Percentiles rank a stretch among this genome's conserved stretches.
These are phyloP conservation scores for Lichtheimia corymbifera DNA, from an alignment of 371 early-diverging fungal species.

Conservation along the genomic window DNA sequence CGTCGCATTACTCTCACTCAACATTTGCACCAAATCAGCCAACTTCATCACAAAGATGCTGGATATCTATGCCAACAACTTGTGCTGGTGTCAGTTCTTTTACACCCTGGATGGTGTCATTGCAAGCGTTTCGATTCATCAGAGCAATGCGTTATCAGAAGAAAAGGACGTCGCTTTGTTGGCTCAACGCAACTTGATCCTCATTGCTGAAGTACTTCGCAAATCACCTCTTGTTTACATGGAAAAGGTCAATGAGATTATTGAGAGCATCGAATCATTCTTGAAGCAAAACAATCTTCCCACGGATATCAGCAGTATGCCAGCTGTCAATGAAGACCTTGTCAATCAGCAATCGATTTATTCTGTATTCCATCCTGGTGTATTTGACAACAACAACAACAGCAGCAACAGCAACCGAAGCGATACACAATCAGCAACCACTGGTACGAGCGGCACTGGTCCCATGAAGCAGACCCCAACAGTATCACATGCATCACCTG, in stretches of 20 bases:
- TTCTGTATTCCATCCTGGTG: slow-evolving; percentile 36
- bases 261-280: slow-evolving; percentile 40
- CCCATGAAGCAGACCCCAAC: slow-evolving; percentile 4
- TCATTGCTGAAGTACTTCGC: slow-evolving; percentile 42
- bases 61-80: slow-evolving; percentile 36
- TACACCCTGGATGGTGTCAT: slow-evolving; percentile 52
- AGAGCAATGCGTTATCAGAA: slow-evolving; percentile 45
- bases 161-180: slow-evolving; percentile 42
- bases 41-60: slow-evolving; percentile 49
- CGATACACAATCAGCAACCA: not conserved
- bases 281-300: slow-evolving; percentile 35
- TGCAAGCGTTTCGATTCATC: slow-evolving; percentile 52
- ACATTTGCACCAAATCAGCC: slow-evolving; percentile 40
- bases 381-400: slow-evolving; percentile 17
- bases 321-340: slow-evolving; percentile 38
- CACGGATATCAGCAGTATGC: slow-evolving; percentile 38
- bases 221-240: slow-evolving; percentile 53
- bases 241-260: slow-evolving; percentile 53
- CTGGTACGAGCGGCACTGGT: not conserved
- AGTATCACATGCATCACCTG: not conserved
- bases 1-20: slow-evolving; percentile 34
- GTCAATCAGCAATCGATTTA: slow-evolving; percentile 44
- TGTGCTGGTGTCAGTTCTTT: slow-evolving; percentile 55
- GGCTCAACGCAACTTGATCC: slow-evolving; percentile 46
- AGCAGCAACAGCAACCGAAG: slow-evolving; percentile 1